A percentile compares a stretch with the other conserved stretches of the same genome.
phyloP scores from a whole-genome alignment of 1,139 yeast genomes.

The Arxiozyma slooffiae region DNA sequence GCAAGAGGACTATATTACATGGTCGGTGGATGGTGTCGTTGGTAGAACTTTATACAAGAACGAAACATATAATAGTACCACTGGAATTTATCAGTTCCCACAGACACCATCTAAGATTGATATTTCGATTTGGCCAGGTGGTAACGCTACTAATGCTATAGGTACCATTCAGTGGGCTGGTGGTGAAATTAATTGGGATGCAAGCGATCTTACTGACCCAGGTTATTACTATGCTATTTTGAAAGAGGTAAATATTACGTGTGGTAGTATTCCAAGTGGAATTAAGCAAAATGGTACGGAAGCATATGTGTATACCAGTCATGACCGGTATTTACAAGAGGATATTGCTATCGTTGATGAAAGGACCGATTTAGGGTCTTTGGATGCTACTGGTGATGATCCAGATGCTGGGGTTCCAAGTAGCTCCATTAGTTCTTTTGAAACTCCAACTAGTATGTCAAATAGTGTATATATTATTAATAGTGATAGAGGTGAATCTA shows the following conservation, averaged over 20 bases:
- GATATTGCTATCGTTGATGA: constrained; percentile 52
- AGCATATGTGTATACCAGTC: constrained; percentile 50
- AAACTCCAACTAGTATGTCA: not conserved
- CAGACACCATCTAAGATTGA: constrained; percentile 86
- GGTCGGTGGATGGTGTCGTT: constrained; percentile 67
- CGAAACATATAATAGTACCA: constrained; percentile 62
- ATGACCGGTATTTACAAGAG: constrained; percentile 36
- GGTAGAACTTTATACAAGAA: constrained; percentile 58
- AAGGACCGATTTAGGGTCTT: constrained; percentile 48
- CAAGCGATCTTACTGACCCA: constrained; percentile 56
- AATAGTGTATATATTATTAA: not conserved
- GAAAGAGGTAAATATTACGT: constrained; percentile 48
- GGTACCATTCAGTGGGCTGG: constrained; percentile 96
- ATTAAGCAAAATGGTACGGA: constrained; percentile 38
- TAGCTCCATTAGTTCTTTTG: no score
- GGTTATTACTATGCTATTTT: constrained; percentile 72
- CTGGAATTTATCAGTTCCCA: constrained; percentile 54
- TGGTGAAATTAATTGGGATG: constrained; percentile 76
- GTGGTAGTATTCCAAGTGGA: constrained; percentile 61
- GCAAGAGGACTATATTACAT: constrained; percentile 59
- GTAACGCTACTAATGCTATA: constrained; percentile 47
- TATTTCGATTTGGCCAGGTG: constrained; percentile 90
- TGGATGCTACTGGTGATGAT: constrained; percentile 57
- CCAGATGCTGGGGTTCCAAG: constrained; percentile 33
- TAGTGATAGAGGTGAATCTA: not conserved